A percentile compares a stretch with the other conserved stretches of the same genome.
These are phyloP conservation scores for Debaryomyces udenii DNA, from an alignment of 1,139 yeast species.

Conservation along the genomic window DNA sequence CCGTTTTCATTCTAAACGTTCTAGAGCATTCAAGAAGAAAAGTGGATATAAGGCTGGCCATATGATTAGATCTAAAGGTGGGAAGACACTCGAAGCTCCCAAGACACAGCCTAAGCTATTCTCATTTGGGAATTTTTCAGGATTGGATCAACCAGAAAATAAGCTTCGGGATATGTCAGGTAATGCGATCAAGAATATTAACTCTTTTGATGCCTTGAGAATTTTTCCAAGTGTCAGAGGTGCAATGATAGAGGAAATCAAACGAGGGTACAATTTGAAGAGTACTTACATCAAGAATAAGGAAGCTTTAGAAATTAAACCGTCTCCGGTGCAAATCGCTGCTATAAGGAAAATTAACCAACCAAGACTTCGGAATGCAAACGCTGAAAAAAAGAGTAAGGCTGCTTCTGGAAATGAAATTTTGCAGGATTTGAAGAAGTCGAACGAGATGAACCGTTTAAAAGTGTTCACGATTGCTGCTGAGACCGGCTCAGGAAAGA, in stretches of 20 bases:
- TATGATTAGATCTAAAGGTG: constrained; percentile 9
- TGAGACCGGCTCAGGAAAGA: constrained; percentile 96
- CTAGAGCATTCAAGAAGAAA: constrained; percentile 8
- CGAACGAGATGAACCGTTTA: constrained; percentile 41
- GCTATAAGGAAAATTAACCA: constrained; percentile 48
- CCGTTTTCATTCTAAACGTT: constrained; percentile 6
- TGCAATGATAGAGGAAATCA: constrained; percentile 63
- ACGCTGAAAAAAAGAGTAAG: constrained; percentile 25
- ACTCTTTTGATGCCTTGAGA: constrained; percentile 64
- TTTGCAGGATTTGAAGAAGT: constrained; percentile 29
- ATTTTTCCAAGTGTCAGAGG: constrained; percentile 69
- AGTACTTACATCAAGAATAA: constrained; percentile 37
- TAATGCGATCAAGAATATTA: constrained; percentile 51
- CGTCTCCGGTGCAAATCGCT: constrained; percentile 50
- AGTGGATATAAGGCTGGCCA: constrained; percentile 8
- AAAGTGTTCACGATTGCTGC: constrained; percentile 85
- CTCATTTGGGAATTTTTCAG: constrained; percentile 31
- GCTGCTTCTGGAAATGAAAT: constrained; percentile 22
- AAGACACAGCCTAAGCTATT: constrained; percentile 14
- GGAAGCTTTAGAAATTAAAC: constrained; percentile 36
- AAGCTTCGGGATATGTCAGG: constrained; percentile 21
- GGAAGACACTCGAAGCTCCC: constrained; percentile 16
- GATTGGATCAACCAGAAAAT: constrained; percentile 25
- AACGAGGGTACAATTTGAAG: constrained; percentile 45
- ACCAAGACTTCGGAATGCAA: constrained; percentile 26